Conservation (phyloP, 805 yeast genomes). For the Candida xiaguanensis region DNA sequence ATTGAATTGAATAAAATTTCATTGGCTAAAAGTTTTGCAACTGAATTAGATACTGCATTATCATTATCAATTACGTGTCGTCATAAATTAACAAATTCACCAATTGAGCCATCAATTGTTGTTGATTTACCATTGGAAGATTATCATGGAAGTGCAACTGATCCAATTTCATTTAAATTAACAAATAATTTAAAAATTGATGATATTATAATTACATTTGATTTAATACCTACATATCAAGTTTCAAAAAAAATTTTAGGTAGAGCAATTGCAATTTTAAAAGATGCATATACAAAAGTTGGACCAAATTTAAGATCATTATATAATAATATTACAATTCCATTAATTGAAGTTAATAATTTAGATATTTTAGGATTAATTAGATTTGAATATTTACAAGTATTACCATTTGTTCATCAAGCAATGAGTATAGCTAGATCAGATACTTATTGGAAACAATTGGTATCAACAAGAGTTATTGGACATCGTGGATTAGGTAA, state of each 20-base stretch:
- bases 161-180: constrained; percentile 72
- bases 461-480: constrained; percentile 84
- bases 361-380: constrained; percentile 75
- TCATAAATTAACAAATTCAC: constrained; percentile 21
- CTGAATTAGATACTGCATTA: constrained; percentile 85
- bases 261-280: constrained; percentile 75
- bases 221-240: constrained; percentile 85
- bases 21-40: constrained; percentile 67
- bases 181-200: constrained; percentile 41
- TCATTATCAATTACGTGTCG: constrained; percentile 59
- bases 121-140: constrained; percentile 84
- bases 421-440: constrained; percentile 61
- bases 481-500: constrained; percentile 97
- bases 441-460: constrained; percentile 87
- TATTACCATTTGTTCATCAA: constrained; percentile 70
- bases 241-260: constrained; percentile 51
- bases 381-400: constrained; percentile 68
- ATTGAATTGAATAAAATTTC: constrained; percentile 74
- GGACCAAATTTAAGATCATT: constrained; percentile 67
- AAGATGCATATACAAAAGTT: constrained; percentile 58
- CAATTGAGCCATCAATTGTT: constrained; percentile 53
- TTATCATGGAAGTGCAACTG: constrained; percentile 61
- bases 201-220: constrained; percentile 66
- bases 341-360: constrained; percentile 69
- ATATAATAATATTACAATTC: constrained; percentile 62